A percentile compares a stretch with the other conserved stretches of the same genome.
Conservation (phyloP, 768 basidiomycete genomes). For the Auricularia sp. region DNA sequence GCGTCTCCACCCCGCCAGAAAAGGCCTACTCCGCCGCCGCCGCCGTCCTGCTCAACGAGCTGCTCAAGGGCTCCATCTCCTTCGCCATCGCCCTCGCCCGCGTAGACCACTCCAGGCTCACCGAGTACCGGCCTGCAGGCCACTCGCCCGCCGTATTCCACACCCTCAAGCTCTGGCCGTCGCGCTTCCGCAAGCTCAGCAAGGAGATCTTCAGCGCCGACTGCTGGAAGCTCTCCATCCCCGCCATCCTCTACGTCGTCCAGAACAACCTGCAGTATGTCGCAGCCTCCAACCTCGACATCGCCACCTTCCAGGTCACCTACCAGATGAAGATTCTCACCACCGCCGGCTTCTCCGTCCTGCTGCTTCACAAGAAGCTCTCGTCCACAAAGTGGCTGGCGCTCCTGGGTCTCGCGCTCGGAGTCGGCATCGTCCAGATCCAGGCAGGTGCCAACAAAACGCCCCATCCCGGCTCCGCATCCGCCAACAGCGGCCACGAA, state of each 20-base stretch:
- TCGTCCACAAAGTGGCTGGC: constrained; percentile 73
- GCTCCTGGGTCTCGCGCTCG: constrained; percentile 73
- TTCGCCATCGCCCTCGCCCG: constrained; percentile 70
- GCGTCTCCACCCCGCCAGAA: constrained; percentile 66
- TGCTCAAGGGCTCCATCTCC: constrained; percentile 86
- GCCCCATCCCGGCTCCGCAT: neutral
- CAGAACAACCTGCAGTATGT: constrained; percentile 96
- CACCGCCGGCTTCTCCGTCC: constrained; percentile 80
- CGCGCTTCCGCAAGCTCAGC: constrained; percentile 45
- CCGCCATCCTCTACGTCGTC: constrained; percentile 90
- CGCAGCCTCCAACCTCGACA: constrained; percentile 86
- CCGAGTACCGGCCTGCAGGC: constrained; percentile 19
- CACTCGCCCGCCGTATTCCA: neutral
- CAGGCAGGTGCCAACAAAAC: constrained; percentile 43
- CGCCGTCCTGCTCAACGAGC: constrained; percentile 88
- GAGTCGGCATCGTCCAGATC: constrained; percentile 87
- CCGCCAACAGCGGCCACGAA: constrained; percentile 32
- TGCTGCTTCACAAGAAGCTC: constrained; percentile 69
- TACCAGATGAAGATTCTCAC: constrained; percentile 98
- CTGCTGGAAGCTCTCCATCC: constrained; percentile 96
- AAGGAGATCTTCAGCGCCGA: constrained; percentile 76
- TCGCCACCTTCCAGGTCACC: constrained; percentile 92
- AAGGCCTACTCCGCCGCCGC: constrained; percentile 84
- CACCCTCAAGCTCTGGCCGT: constrained; percentile 15
- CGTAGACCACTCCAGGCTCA: constrained; percentile 29